Percentiles rank a stretch among this genome's conserved stretches.
These are phyloP conservation scores for Mentha longifolia DNA, from an alignment of 257 asterid genomes.

Conservation along the genomic window DNA sequence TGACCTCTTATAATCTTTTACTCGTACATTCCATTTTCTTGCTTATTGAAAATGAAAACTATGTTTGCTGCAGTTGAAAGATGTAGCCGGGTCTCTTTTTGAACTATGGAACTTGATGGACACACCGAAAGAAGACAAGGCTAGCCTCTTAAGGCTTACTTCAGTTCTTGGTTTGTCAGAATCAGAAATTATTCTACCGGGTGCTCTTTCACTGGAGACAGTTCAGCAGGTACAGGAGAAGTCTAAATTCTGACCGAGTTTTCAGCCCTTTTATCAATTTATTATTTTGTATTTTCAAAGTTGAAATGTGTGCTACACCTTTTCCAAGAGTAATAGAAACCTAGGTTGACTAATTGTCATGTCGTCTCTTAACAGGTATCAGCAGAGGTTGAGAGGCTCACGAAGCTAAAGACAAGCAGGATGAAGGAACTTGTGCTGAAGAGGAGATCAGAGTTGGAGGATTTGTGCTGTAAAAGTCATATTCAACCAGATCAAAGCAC, in stretches of 20 bases:
- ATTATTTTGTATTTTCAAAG: too few species aligned
- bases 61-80: slow-evolving; percentile 71
- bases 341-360: slow-evolving; percentile 13
- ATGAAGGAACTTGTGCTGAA: slow-evolving; percentile 91
- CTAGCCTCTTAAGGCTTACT: slow-evolving; percentile 55
- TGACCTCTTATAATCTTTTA: slow-evolving; percentile 20
- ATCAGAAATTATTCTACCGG: slow-evolving; percentile 67
- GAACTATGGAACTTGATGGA: slow-evolving; percentile 96
- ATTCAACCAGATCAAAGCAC: slow-evolving; percentile 88
- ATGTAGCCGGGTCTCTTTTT: slow-evolving; percentile 64
- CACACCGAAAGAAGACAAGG: slow-evolving; percentile 63
- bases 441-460: slow-evolving; percentile 85
- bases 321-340: neutral
- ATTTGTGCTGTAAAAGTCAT: slow-evolving; percentile 70
- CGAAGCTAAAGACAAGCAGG: slow-evolving; percentile 82
- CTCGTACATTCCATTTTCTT: slow-evolving; percentile 21
- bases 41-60: slow-evolving; percentile 30
- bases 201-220: slow-evolving; percentile 69
- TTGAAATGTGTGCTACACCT: neutral
- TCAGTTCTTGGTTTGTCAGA: slow-evolving; percentile 62
- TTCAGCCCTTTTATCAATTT: too few species aligned
- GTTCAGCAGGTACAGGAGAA: slow-evolving; percentile 66
- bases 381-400: slow-evolving; percentile 86
- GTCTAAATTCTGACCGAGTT: neutral
- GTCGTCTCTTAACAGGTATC: slow-evolving; percentile 49